Evolutionary conservation across 768 basidiomycete species (phyloP).

Genomic region (Russula emetica): DNA sequence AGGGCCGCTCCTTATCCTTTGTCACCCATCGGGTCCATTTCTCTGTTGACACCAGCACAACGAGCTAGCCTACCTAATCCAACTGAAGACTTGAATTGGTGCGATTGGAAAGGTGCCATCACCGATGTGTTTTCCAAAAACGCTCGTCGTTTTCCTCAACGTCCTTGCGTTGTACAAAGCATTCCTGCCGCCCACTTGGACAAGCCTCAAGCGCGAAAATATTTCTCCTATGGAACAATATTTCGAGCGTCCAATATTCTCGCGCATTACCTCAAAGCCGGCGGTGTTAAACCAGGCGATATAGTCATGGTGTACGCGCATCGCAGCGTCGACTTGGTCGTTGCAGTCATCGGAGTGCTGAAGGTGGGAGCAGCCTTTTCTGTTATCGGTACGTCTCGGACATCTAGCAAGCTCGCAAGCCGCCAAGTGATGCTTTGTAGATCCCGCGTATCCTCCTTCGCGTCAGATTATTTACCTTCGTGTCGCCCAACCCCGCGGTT

Average conservation of each 20-base stretch:
- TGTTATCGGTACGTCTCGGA: constrained; percentile 72
- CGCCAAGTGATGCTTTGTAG: constrained; percentile 39
- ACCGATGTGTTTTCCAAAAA: constrained; percentile 91
- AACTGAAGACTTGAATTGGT: constrained; percentile 88
- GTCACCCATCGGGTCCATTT: constrained; percentile 70
- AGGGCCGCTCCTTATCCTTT: constrained; percentile 65
- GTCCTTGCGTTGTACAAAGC: constrained; percentile 86
- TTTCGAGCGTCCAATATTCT: constrained; percentile 83
- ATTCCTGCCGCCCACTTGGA: constrained; percentile 41
- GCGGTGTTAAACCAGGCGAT: constrained; percentile 86
- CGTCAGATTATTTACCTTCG: constrained; percentile 90
- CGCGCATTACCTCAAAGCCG: constrained; percentile 81
- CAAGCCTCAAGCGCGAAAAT: constrained; percentile 48
- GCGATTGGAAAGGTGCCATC: constrained; percentile 95
- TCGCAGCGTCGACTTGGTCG: constrained; percentile 91
- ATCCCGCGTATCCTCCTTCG: constrained; percentile 93
- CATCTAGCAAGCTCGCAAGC: constrained; percentile 5
- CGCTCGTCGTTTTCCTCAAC: constrained; percentile 71
- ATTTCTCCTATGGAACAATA: constrained; percentile 77
- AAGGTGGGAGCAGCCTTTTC: constrained; percentile 97
- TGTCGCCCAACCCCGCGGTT: constrained; percentile 87
- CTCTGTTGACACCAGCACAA: constrained; percentile 72
- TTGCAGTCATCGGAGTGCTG: constrained; percentile 94
- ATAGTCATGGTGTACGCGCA: constrained; percentile 98
- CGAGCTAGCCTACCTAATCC: constrained; percentile 73